Conservation (phyloP, 1,284 basidiomycete species). For the Cerrena zonata region DNA sequence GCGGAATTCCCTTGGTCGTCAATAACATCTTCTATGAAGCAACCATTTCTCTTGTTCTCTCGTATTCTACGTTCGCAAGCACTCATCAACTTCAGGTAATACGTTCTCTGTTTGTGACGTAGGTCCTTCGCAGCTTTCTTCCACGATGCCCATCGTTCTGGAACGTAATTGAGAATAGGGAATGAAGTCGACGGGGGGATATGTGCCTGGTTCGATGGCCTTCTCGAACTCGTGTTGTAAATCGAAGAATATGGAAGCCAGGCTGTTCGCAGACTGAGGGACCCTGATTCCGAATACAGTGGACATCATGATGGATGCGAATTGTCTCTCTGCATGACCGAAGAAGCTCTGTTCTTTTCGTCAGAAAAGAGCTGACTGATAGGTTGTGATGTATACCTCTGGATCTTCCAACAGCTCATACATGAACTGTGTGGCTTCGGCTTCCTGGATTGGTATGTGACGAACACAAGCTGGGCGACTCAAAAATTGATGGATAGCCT, state of each 20-base stretch:
- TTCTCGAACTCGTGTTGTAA: conserved; percentile 22
- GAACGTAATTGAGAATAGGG: conserved; percentile 30
- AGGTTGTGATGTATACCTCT: conserved; percentile 16
- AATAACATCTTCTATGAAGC: conserved; percentile 13
- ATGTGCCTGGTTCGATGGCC: conserved; percentile 25
- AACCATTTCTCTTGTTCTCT: conserved; percentile 9
- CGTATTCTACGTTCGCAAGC: conserved; percentile 6
- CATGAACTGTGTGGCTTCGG: conserved; percentile 32
- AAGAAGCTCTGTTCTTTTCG: conserved; percentile 20
- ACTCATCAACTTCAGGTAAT: conserved; percentile 22
- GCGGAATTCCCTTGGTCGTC: conserved; percentile 6
- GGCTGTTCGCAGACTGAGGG: conserved; percentile 21
- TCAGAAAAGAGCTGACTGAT: neutral
- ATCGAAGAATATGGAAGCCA: conserved; percentile 23
- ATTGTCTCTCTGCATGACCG: conserved; percentile 23
- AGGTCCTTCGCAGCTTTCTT: conserved; percentile 22
- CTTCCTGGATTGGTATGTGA: conserved; percentile 24
- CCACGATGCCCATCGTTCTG: conserved; percentile 30
- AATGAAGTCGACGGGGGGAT: conserved; percentile 31
- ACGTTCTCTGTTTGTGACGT: conserved; percentile 18
- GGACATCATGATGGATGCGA: conserved; percentile 25
- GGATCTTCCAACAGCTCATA: conserved; percentile 27
- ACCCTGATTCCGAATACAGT: conserved; percentile 27
- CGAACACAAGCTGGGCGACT: conserved; percentile 18
- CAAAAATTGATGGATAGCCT: conserved; percentile 26